Base-by-base conservation (phyloP, 225 moss, liverwort and hornwort genomes). In the Neckera pumila region DNA sequence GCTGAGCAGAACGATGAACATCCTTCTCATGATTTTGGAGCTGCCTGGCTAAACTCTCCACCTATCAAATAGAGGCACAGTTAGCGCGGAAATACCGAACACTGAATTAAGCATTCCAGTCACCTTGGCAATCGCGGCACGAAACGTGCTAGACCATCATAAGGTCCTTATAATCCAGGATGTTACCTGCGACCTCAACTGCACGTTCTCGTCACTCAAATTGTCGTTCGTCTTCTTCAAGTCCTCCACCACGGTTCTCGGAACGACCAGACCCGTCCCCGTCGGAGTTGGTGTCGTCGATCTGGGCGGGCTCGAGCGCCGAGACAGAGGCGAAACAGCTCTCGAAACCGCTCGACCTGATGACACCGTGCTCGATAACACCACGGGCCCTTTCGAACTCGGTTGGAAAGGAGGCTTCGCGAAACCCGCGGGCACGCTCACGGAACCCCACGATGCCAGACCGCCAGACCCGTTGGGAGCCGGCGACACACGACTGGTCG, bases 201-300 rank as follows among this genome's bases (percentile, higher is more conserved):
- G 97, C 38, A 96, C 77, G 77, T 94, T 92, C 90, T 99, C 99
- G 54, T 97, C 97, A 90, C 94, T 97, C 83, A 99, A 90, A 53
- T 94, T 89, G 36, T 99, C 99, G 81, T 96, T 96, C 26, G 96
- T 97, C 88, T 96, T 96, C 95, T 97, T 99, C 92, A 97, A 85
- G 80, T 99, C 99, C 88, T 99, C 99, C 77, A 97, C 96, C 86
- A 96, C 93, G 25, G 99, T 93, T 73, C 95, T 96, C 33, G 99
- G 94, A 56, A 96, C 91, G 49, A 96, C 94, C 33, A 96, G 93
- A 36, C 99, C 97, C 47, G 94, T 92, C 67, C 94, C 93, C 18
- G 97, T 99, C 74, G 97, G 97, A 65, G 97, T 99, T 45, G 99
- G 99, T 66, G 99, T 99, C 49, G 99, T 96, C 36, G 99, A 96